Base-by-base conservation (phyloP, 2,329 filamentous ascomycete species). In the Graphilbum ipis-grandicollis region DNA sequence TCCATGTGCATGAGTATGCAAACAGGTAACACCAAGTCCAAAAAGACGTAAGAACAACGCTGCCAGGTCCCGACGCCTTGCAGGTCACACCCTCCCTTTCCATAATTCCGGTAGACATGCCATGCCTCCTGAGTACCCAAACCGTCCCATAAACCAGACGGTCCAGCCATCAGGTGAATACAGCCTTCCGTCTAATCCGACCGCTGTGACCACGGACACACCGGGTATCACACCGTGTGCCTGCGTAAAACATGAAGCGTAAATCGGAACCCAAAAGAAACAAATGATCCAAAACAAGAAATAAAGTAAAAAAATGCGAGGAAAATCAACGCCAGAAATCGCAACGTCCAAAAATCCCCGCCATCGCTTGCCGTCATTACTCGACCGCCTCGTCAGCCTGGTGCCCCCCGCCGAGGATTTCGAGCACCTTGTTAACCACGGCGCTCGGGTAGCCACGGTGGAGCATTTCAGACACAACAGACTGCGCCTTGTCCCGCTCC, bases 361-460 rank as follows among this genome's bases (percentile, higher is more conserved):
- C n/a, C n/a, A n/a, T n/a, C n/a, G n/a, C n/a, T n/a, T n/a, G n/a
- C n/a, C n/a, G n/a, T n/a, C n/a, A n/a, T n/a, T n/a, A n/a, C 31
- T 48, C 51, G 38, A 60, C 59, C 40, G 65, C 62, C 29, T 59
- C 57, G 31, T 50, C 52, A 21, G 58, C 56, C 28, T 51, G 52
- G 14, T 7, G 4, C 3, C 62, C 62, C 41, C 69, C 71, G 31
- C 78, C 77, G 29, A 98, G 75, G 37, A 98, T 70, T 58, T 94
- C 90, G 31, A 90, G 66, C 42, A 96, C 86, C 68, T 94, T 96
- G 59, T 80, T 82, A 32, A 86, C 80, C 13, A 98, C 90, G 5
- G 90, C 88, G 43, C 74, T 73, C 33, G 90, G 90, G 52, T 96
- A 98, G 29, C 86, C 86, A 39, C 90, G 73, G 33, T 75, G 76